A percentile compares a stretch with the other conserved stretches of the same genome.
Conservation (phyloP, 2,329 filamentous ascomycete species). For the Blastomyces parvus region DNA sequence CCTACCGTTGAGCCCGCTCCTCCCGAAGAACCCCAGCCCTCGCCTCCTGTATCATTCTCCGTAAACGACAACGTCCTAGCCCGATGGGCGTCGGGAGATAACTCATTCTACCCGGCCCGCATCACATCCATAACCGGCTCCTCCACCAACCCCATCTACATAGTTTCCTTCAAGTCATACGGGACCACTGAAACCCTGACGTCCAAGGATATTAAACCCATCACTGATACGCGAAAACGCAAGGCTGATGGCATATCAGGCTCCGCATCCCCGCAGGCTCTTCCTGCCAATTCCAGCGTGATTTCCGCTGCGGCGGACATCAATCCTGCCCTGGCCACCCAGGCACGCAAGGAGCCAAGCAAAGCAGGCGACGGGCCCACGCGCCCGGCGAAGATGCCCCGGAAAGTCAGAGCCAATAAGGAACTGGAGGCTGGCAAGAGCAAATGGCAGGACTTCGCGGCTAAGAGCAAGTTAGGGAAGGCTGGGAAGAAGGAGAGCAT, state of each 20-base stretch:
- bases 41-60: slow-evolving; percentile 54
- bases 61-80: slow-evolving; percentile 87
- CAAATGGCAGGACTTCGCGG: slow-evolving; percentile 90
- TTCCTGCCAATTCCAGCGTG: slow-evolving; percentile 42
- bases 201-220: slow-evolving; percentile 72
- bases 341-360: slow-evolving; percentile 54
- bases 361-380: slow-evolving; percentile 52
- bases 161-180: slow-evolving; percentile 92
- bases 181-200: slow-evolving; percentile 67
- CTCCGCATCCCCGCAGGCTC: slow-evolving; percentile 33
- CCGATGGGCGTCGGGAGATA: slow-evolving; percentile 84
- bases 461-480: slow-evolving; percentile 60
- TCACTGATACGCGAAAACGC: slow-evolving; percentile 63
- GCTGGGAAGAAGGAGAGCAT: slow-evolving; percentile 82
- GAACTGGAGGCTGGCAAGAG: slow-evolving; percentile 82
- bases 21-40: slow-evolving; percentile 45
- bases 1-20: slow-evolving; percentile 30
- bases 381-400: slow-evolving; percentile 58
- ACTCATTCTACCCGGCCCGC: slow-evolving; percentile 79
- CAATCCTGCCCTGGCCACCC: slow-evolving; percentile 54
- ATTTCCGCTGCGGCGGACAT: slow-evolving; percentile 59
- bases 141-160: slow-evolving; percentile 80
- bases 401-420: slow-evolving; percentile 78
- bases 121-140: slow-evolving; percentile 93
- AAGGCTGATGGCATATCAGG: slow-evolving; percentile 65